phyloP scores from a whole-genome alignment of 2,329 filamentous ascomycete species.

The Pezicula carpinea region DNA sequence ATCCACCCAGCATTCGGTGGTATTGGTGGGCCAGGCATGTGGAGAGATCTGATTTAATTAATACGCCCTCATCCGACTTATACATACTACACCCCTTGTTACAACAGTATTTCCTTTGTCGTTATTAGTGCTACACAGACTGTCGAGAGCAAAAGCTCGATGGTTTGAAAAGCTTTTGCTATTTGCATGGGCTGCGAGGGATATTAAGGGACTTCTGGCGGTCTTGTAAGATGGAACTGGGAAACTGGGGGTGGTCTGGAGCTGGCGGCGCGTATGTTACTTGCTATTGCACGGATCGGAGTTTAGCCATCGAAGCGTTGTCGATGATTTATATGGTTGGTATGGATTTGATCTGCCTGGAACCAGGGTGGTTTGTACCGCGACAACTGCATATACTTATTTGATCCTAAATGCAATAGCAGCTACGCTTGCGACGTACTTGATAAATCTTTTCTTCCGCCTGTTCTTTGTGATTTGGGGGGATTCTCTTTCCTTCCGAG shows the following conservation, averaged over 20 bases:
- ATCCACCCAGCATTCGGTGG: slow-evolving; percentile 46
- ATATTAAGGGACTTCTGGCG: background rate
- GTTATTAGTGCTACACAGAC: slow-evolving; percentile 3
- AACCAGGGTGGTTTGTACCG: background rate
- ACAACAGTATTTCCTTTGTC: slow-evolving; percentile 32
- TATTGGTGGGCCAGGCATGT: slow-evolving; percentile 58
- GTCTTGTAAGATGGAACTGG: slow-evolving; percentile 4
- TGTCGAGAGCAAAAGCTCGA: background rate
- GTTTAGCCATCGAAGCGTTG: background rate
- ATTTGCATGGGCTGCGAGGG: background rate
- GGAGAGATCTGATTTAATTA: slow-evolving; percentile 50
- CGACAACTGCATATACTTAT: slow-evolving; percentile 1
- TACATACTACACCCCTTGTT: slow-evolving; percentile 21
- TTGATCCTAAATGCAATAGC: slow-evolving; percentile 6
- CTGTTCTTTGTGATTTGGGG: too few species aligned
- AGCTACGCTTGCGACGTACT: background rate
- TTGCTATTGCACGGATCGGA: slow-evolving; percentile 6
- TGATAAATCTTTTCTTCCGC: too few species aligned
- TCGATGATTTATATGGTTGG: background rate
- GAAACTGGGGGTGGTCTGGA: background rate
- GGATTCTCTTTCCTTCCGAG: too few species aligned
- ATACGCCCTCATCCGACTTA: slow-evolving; percentile 7
- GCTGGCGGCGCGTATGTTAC: background rate
- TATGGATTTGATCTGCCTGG: background rate
- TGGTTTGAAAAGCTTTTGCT: slow-evolving; percentile 1